These are phyloP conservation scores for Candida ficus DNA, from an alignment of 805 yeast species.

Conservation along the genomic window DNA sequence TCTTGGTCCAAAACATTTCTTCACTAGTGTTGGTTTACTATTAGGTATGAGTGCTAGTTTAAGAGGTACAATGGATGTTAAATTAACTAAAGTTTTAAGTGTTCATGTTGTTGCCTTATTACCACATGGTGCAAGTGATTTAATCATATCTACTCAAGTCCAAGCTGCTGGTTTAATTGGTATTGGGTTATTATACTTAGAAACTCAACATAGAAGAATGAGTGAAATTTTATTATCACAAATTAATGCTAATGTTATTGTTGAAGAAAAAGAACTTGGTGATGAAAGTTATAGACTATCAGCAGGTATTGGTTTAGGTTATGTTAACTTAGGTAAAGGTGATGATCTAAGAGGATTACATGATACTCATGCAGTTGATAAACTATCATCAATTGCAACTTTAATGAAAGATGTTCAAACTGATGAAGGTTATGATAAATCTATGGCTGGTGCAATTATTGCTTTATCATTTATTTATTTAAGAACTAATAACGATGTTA, in stretches of 20 bases:
- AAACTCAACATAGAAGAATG: conserved; percentile 80
- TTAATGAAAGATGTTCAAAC: conserved; percentile 61
- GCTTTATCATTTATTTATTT: conserved; percentile 73
- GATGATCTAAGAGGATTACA: conserved; percentile 50
- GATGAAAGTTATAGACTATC: conserved; percentile 81
- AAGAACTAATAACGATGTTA: conserved; percentile 51
- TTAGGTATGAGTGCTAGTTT: conserved; percentile 92
- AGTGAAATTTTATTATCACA: conserved; percentile 74
- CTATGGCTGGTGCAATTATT: conserved; percentile 67
- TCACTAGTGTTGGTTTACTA: conserved; percentile 80
- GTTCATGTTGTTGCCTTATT: conserved; percentile 90
- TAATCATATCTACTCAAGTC: conserved; percentile 75
- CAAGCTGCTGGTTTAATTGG: conserved; percentile 93
- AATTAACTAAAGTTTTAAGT: conserved; percentile 82
- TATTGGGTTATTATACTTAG: conserved; percentile 76
- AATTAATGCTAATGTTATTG: conserved; percentile 46
- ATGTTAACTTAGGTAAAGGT: conserved; percentile 76
- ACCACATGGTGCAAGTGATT: conserved; percentile 86
- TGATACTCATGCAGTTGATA: conserved; percentile 61
- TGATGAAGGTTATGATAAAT: conserved; percentile 50
- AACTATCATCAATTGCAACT: conserved; percentile 50
- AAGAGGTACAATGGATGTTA: conserved; percentile 76
- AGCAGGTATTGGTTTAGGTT: conserved; percentile 86
- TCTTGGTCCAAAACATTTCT: conserved; percentile 80
- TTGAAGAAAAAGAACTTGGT: conserved; percentile 49